These are phyloP conservation scores for Hansfordia pulvinata DNA, from an alignment of 2,329 filamentous ascomycete genomes.

Conservation along the genomic window DNA sequence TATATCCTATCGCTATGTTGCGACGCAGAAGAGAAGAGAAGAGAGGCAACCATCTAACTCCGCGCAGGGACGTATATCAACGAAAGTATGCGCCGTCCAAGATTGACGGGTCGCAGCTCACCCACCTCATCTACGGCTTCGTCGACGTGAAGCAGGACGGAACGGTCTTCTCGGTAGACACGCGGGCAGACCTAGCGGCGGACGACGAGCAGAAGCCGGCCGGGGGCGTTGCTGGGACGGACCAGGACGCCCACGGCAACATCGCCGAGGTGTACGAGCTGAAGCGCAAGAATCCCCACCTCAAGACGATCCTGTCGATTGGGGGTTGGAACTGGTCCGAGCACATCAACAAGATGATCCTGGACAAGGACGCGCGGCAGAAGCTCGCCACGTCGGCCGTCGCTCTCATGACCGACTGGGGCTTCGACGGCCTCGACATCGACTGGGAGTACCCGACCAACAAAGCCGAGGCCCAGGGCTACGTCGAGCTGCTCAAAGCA, in stretches of 20 bases:
- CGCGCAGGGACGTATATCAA: slow-evolving; percentile 26
- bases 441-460: slow-evolving; percentile 41
- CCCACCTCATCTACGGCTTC: slow-evolving; percentile 56
- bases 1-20: too few species aligned
- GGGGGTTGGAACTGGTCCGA: slow-evolving; percentile 32
- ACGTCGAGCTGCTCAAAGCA: slow-evolving; percentile 26
- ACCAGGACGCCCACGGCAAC: slow-evolving; percentile 62
- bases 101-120: slow-evolving; percentile 54
- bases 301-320: slow-evolving; percentile 20
- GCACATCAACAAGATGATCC: slow-evolving; percentile 59
- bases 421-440: slow-evolving; percentile 41
- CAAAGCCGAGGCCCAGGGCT: slow-evolving; percentile 22
- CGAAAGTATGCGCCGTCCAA: slow-evolving; percentile 51
- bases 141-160: slow-evolving; percentile 30
- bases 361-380: slow-evolving; percentile 44
- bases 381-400: slow-evolving; percentile 58
- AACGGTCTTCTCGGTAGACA: slow-evolving; percentile 42
- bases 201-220: slow-evolving; percentile 40
- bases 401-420: slow-evolving; percentile 54
- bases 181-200: slow-evolving; percentile 42
- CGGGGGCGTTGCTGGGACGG: slow-evolving; percentile 18
- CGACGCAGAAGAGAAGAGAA: not conserved
- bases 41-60: too few species aligned
- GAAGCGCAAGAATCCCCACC: slow-evolving; percentile 11
- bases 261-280: slow-evolving; percentile 64